Evolutionary conservation across 202 grass and related monocot species (phyloP), one percentile per base, ranked within the genome.

Genomic region (Panicum virgatum): DNA sequence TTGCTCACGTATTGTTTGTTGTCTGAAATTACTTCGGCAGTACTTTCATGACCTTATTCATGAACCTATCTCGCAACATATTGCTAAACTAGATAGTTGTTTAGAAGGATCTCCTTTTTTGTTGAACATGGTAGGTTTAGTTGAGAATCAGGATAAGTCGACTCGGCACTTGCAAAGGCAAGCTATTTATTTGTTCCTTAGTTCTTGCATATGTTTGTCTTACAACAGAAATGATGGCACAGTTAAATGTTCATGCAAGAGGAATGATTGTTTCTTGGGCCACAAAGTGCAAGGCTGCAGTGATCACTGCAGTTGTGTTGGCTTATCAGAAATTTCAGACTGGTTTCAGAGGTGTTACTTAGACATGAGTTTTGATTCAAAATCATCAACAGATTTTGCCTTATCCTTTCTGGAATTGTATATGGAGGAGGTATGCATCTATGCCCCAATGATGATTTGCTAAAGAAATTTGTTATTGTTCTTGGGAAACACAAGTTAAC

Each of bases 101-200:
- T 76, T 91, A 78, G 88, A 90, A 84, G 89, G 73, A 72, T 98
- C 96, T 81, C 92, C 96, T 44, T 98, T 96, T 84, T 87, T 80
- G 26, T 72, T 59, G 44, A 81, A 72, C 72, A 65, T 50, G 64
- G 73, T 77, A 70, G 60, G 64, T 85, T 75, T 66, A 47, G 82
- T 85, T 6, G 71, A 79, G 63, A 57, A 72, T 80, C 80, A 82
- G 53, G 78, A 83, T 77, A 82, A 81, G 75, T 82, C 64, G 5
- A 92, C 53, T 44, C 50, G 47, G 63, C 96, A 98, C 88, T 89
- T 96, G 86, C 76, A 87, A 88, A 93, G 92, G 79, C 85, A 85
- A 85, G 87, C 65, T 85, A 78, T 88, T 14, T 86, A 90, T 50
- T 77, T 95, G 68, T 95, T 95, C 63, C 86, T 95, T 39, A 88